Base-by-base conservation (phyloP, 2,329 filamentous ascomycete genomes). In the Arthrinium phaeospermum region DNA sequence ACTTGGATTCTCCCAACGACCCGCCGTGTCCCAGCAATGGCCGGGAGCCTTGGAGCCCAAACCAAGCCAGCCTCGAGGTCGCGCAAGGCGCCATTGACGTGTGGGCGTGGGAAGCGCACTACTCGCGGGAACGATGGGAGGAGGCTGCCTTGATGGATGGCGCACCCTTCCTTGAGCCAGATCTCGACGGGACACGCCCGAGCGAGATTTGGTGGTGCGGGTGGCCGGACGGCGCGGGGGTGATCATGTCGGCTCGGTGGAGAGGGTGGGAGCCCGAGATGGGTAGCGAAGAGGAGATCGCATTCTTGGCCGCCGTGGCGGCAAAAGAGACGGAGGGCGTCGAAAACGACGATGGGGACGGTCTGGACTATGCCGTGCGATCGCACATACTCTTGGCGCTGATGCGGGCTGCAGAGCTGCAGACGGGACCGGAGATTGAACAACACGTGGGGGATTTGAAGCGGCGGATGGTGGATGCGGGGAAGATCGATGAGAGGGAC, bases 221-320 rank as follows among this genome's bases (percentile, higher is more conserved):
- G 22, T 68, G 64, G 64, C 64, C 64, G 4, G 41, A 68, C 64
- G 64, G 64, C 64, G 45, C 45, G 6, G 64, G 64, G 64, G 64
- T 46, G 64, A 13, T 7, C 4, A n/a, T 27, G 64, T 41, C 45
- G 64, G 41, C 64, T n/a, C 24, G 61, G 37, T 4, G 4, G 19
- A 64, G 73, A 49, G 73, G 75, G 16, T 76, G 73, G 73, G 71
- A 73, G 53, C 71, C 69, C 5, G 73, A 75, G 49, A n/a, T 76
- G 3, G 74, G 73, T 24, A 76, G 74, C 70, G 74, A 73, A 41
- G 74, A 76, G 71, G 74, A 75, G 70, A 37, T 74, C 41, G 69
- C 70, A n/a, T 76, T 76, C 61, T 45, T 76, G 34, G 72, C 74
- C 19, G 73, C 73, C 34, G 70, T 75, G 70, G 74, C 72, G n/a